Base-by-base conservation (phyloP, 2,329 filamentous ascomycete genomes). In the Alternaria dauci region DNA sequence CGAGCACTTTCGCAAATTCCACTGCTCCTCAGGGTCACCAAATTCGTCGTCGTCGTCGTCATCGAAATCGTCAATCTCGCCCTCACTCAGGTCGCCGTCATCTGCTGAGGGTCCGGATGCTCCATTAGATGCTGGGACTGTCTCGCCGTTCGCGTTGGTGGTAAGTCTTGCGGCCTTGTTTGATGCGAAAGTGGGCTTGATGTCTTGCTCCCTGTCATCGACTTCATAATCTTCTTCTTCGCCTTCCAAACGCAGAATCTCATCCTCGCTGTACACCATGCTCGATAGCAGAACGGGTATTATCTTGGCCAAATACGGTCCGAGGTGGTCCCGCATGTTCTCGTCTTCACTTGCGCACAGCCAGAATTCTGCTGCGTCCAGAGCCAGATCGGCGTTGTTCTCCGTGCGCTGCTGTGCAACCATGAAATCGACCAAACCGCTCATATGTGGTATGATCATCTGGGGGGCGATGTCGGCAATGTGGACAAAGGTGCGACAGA, bases 351-450 rank as follows among this genome's bases (percentile, higher is more conserved):
- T 94, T 20, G 96, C 89, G 39, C 93, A 93, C 44, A 99, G 87
- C 93, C 96, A 99, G 76, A 99, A 99, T 78, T 99, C 95, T 5
- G 95, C 93, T 8, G 95, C 95, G 76, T 99, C 95, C 67, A 96
- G 89, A 38, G 94, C 93, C 59, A 99, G 84, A 42, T 98, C 93
- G 56, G 94, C 90, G 67, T 98, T 94, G 26, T 94, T 89, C 25
- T 81, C 80, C 65, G 89, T 90, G 77, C 90, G 88, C 78, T 99
- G 95, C 77, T 99, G 95, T 30, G 88, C 84, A 59, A 98, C 87
- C 77, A 97, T 95, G 76, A 97, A 99, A 74, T 96, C 92, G 30
- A 99, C 93, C 57, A 99, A 84, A 6, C 92, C 94, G 54, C 86
- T 84, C 75, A 98, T 90, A 76, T 98, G 92, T 25, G 95, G 95